A percentile compares a stretch with the other conserved stretches of the same genome.
These are phyloP conservation scores for Gossypioides kirkii DNA, from an alignment of 345 rosid genomes.

Conservation along the genomic window DNA sequence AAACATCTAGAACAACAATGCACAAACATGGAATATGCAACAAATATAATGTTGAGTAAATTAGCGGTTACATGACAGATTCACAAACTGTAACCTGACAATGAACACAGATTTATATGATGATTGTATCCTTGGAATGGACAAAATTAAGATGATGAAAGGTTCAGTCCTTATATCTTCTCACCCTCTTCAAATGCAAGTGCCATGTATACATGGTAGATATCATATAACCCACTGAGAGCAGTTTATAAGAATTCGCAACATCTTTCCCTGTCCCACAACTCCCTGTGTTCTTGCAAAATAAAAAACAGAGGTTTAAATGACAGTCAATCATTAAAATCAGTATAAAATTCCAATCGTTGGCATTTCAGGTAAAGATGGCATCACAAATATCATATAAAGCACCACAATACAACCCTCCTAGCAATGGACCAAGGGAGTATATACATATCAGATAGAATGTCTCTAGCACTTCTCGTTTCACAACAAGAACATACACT, in stretches of 20 bases:
- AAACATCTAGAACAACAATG: background rate
- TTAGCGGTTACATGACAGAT: background rate
- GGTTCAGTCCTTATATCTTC: background rate
- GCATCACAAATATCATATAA: background rate
- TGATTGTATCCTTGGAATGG: too few relatives aligned
- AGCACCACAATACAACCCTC: background rate
- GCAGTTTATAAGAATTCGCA: background rate
- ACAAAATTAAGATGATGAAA: background rate
- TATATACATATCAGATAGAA: background rate
- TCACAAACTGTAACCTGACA: background rate
- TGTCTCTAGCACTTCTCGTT: background rate
- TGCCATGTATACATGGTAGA: background rate
- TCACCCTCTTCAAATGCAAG: background rate
- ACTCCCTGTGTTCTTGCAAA: too few relatives aligned
- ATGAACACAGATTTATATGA: background rate
- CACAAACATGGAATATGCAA: background rate
- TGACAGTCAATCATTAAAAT: background rate
- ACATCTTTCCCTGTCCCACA: background rate
- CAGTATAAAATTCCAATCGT: background rate
- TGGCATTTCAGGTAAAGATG: background rate
- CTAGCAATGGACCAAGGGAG: background rate
- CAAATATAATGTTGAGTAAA: background rate
- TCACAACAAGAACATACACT: background rate
- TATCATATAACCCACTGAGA: background rate
- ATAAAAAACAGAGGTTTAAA: background rate